Evolutionary conservation across 179 eudicot species (phyloP).

Genomic region (Patellifolia procumbens): DNA sequence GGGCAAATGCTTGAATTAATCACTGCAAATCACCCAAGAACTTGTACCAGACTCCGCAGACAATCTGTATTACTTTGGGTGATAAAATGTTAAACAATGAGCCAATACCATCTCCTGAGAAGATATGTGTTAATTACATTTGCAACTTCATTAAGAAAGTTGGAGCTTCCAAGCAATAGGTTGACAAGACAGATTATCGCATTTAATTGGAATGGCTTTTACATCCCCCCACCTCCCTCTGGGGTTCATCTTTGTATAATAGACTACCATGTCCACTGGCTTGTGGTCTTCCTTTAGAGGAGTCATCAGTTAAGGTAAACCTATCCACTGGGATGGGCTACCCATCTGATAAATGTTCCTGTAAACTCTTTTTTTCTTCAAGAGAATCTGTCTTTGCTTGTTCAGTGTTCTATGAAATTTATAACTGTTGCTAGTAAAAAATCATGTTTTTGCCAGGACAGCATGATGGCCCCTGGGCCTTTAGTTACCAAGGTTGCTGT

Average conservation of each 20-base stretch:
- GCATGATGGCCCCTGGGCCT: background rate
- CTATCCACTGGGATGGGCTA: background rate
- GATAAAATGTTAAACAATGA: too few species aligned
- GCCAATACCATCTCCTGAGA: too few species aligned
- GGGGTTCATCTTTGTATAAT: background rate
- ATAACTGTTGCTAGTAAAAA: background rate
- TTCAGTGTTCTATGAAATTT: background rate
- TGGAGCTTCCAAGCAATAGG: background rate
- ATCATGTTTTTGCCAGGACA: background rate
- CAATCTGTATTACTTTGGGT: background rate
- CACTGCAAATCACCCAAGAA: background rate
- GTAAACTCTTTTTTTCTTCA: background rate
- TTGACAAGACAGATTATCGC: too few species aligned
- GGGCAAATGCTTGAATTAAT: background rate
- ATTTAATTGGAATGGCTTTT: background rate
- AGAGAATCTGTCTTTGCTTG: background rate
- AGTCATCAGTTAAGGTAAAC: background rate
- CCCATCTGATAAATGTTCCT: background rate
- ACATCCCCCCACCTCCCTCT: background rate
- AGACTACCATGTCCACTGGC: background rate
- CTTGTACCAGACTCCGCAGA: background rate
- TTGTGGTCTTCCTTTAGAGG: background rate
- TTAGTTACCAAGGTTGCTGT: background rate
- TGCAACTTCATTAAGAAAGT: background rate
- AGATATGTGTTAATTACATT: background rate